These are phyloP conservation scores for Sequoiadendron giganteum DNA, from an alignment of 75 land plant species.

Conservation along the genomic window DNA sequence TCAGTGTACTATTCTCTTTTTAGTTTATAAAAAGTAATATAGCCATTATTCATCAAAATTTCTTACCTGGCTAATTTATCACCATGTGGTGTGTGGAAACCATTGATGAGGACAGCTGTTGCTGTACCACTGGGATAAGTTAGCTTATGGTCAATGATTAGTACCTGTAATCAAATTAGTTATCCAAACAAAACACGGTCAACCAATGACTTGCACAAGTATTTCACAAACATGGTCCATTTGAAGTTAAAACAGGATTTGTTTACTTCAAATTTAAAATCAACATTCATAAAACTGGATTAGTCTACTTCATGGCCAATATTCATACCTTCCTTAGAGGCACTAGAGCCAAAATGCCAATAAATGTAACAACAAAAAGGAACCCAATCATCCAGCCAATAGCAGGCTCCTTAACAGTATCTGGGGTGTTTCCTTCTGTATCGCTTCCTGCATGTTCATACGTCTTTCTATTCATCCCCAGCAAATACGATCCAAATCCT, in stretches of 20 bases:
- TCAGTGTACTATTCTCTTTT: no score
- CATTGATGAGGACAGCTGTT: constrained; percentile 88
- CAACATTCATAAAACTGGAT: constrained; percentile 1
- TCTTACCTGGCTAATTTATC: constrained; percentile 56
- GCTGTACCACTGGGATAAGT: constrained; percentile 96
- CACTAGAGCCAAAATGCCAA: not conserved
- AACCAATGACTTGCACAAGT: not conserved
- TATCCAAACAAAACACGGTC: not conserved
- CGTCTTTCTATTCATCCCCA: not conserved
- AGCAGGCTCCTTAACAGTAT: no score
- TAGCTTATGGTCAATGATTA: constrained; percentile 84
- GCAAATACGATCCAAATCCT: not conserved
- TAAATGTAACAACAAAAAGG: not conserved
- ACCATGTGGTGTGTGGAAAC: constrained; percentile 81
- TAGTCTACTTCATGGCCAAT: not conserved
- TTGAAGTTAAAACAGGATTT: no score
- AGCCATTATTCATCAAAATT: no score
- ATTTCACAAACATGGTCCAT: no score
- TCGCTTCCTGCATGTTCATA: not conserved
- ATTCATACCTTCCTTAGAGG: not conserved
- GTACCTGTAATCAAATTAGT: constrained; percentile 47
- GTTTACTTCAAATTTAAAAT: no score
- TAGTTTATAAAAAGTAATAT: no score
- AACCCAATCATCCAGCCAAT: not conserved
- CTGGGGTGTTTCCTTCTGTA: not conserved